A percentile compares a stretch with the other conserved stretches of the same genome.
phyloP scores from a whole-genome alignment of 106 monocot genomes.

The Posidonia australis region DNA sequence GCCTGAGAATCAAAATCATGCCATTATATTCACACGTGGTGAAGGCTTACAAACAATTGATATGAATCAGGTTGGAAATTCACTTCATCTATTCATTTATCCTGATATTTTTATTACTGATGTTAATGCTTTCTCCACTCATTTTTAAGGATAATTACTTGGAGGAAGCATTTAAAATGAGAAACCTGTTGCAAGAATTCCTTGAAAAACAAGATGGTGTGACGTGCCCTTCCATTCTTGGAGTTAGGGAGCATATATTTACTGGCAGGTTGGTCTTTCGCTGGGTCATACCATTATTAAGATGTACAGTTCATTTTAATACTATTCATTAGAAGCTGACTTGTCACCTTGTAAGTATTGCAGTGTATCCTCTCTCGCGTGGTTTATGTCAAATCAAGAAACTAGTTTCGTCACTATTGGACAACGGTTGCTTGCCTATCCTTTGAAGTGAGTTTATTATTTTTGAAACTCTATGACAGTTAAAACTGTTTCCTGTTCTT shows the following conservation, averaged over 20 bases:
- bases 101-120: too few species aligned
- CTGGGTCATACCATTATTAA: background rate
- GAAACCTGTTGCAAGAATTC: constrained; percentile 92
- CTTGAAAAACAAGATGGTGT: constrained; percentile 64
- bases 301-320: background rate
- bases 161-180: constrained; percentile 96
- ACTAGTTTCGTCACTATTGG: constrained; percentile 93
- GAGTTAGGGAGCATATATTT: constrained; percentile 92
- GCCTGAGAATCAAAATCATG: constrained; percentile 99
- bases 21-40: constrained; percentile 90
- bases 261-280: constrained; percentile 65
- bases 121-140: background rate
- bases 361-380: constrained; percentile 98
- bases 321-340: background rate
- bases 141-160: constrained; percentile 74
- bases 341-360: constrained; percentile 3
- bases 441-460: constrained; percentile 51
- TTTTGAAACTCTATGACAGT: background rate
- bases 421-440: constrained; percentile 80
- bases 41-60: constrained; percentile 97
- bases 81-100: constrained; percentile 21
- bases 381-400: constrained; percentile 99
- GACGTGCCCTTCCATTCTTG: constrained; percentile 76
- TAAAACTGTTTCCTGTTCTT: background rate
- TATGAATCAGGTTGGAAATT: constrained; percentile 80